A percentile compares a stretch with the other conserved stretches of the same genome.
Evolutionary conservation across 2,329 filamentous ascomycete species (phyloP).

Genomic region (Pochonia chlamydosporia): DNA sequence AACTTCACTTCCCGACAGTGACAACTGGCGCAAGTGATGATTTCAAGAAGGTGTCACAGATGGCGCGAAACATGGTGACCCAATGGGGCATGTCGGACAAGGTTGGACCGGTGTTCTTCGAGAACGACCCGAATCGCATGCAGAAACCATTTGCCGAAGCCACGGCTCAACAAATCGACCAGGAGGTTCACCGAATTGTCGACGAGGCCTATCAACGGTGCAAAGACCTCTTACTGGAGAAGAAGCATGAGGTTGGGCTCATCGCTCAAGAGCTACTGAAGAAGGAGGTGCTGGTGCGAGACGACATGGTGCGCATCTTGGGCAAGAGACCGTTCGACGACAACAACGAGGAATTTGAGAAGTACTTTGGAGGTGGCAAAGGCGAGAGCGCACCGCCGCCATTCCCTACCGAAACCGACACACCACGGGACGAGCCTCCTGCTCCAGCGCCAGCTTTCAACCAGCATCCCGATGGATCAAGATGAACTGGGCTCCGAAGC

Average conservation of each 20-base stretch:
- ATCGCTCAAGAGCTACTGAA: conserved; percentile 87
- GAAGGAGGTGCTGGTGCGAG: conserved; percentile 86
- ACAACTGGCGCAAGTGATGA: conserved; percentile 94
- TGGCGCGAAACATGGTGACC: conserved; percentile 98
- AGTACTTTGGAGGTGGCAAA: conserved; percentile 74
- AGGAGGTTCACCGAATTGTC: conserved; percentile 85
- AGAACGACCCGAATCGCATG: conserved; percentile 73
- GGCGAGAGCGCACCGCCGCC: conserved; percentile 53
- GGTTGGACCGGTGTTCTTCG: conserved; percentile 88
- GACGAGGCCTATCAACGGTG: conserved; percentile 91
- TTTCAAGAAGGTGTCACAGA: conserved; percentile 95
- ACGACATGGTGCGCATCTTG: conserved; percentile 86
- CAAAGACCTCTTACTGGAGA: conserved; percentile 72
- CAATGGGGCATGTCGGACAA: conserved; percentile 98
- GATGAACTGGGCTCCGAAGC: conserved; percentile 8
- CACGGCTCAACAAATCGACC: conserved; percentile 87
- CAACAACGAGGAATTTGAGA: conserved; percentile 80
- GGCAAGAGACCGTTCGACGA: conserved; percentile 83
- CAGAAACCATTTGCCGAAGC: conserved; percentile 95
- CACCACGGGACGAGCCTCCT: conserved; percentile 27
- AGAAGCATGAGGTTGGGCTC: conserved; percentile 82
- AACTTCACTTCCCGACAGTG: conserved; percentile 93
- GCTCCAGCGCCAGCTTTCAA: conserved; percentile 34
- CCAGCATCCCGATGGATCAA: conserved; percentile 12
- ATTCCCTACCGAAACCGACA: conserved; percentile 40